Percentiles rank a stretch among this genome's conserved stretches.
phyloP scores from a whole-genome alignment of 139 green algal genomes.

The Coelastrella sp. region DNA sequence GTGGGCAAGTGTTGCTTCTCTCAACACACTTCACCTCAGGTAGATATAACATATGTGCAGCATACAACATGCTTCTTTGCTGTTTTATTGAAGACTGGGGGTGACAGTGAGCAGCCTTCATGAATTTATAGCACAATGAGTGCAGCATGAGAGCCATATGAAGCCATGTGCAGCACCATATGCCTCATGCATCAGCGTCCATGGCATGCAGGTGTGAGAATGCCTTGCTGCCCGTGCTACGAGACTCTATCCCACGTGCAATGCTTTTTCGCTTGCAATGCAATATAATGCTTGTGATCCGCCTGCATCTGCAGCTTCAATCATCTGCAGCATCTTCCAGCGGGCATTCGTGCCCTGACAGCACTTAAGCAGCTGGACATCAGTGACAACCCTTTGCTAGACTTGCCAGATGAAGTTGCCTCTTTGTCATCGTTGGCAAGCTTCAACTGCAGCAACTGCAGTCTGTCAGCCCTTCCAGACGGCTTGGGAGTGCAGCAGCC shows the following conservation, averaged over 20 bases:
- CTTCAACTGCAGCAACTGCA: slow-evolving; percentile 37
- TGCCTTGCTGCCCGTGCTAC: neutral
- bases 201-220: too few species aligned
- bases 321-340: slow-evolving; percentile 49
- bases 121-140: neutral
- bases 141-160: neutral
- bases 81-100: too few species aligned
- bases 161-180: neutral
- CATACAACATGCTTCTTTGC: neutral
- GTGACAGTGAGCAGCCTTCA: neutral
- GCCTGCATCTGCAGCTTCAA: slow-evolving; percentile 41
- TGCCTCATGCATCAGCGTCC: too few species aligned
- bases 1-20: slow-evolving; percentile 26
- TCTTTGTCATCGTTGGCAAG: slow-evolving; percentile 29
- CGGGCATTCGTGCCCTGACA: slow-evolving; percentile 32
- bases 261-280: neutral
- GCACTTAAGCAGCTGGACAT: slow-evolving; percentile 39
- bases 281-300: neutral
- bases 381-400: slow-evolving; percentile 29
- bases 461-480: slow-evolving; percentile 43
- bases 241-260: neutral
- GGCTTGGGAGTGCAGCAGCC: slow-evolving; percentile 51
- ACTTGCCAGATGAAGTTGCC: slow-evolving; percentile 38
- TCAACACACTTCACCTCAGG: slow-evolving; percentile 37
- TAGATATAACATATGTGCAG: neutral